Base-by-base conservation (phyloP, 2,329 filamentous ascomycete species). In the Lecanosticta acicola region DNA sequence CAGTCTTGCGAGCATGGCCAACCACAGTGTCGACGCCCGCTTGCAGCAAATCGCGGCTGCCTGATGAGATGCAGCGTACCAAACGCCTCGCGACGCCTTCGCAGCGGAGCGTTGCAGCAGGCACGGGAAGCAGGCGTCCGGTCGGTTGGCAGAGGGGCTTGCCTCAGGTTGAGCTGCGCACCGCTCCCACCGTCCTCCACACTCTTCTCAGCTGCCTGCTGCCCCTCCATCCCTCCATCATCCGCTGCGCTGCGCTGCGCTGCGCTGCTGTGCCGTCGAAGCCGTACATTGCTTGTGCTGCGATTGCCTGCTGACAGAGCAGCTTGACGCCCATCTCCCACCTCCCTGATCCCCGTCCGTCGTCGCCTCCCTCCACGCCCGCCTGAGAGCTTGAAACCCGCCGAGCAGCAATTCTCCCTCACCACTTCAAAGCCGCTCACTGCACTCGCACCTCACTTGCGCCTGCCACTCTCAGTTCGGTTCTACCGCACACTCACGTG, bases 111-210 rank as follows among this genome's bases (percentile, higher is more conserved):
- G 39, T 41, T 45, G 39, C 44, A 45, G 39, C 51, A 45, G 43
- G 45, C 45, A 43, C 51, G 48, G 51, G 34, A 35, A 39, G 32
- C 36, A 26, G 40, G 39, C 51, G 48, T 50, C 51, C 51, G 48
- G 48, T 50, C 43, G 44, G 49, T 35, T n/a, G n/a, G 39, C 20
- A 21, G 38, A 14, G 26, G 43, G 35, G 36, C 39, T 40, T 34
- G 21, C 41, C 34, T 9, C 41, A 38, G 33, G 35, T 11, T 40
- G 16, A 18, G 19, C 38, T 19, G 24, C 39, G 49, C 39, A 41
- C 38, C 7, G 16, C 7, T 34, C 13, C n/a, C n/a, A 4, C 32
- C 17, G 34, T 37, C 34, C 32, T 17, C 37, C 36, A 34, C 40
- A 40, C 46, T 41, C 48, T 43, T 32, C 32, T 29, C 40, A 38